A percentile compares a stretch with the other conserved stretches of the same genome.
Evolutionary conservation across 1,284 basidiomycete genomes (phyloP).

Genomic region (Gyrodon tennesseensis): DNA sequence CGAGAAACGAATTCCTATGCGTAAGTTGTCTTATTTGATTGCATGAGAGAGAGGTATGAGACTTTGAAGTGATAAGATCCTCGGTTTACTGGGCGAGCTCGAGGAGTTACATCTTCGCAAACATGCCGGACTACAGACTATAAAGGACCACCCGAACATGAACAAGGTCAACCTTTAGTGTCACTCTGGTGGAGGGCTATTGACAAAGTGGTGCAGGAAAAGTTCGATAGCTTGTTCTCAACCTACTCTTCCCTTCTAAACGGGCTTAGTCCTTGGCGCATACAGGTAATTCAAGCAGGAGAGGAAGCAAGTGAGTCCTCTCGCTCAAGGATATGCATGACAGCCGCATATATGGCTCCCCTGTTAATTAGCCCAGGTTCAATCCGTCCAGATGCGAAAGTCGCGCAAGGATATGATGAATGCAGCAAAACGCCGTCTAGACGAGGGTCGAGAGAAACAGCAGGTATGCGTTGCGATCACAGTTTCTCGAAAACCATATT

Average conservation of each 20-base stretch:
- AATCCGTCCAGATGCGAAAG: slow-evolving; percentile 41
- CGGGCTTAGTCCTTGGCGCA: slow-evolving; percentile 44
- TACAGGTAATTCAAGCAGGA: slow-evolving; percentile 43
- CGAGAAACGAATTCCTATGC: slow-evolving; percentile 34
- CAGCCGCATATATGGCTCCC: slow-evolving; percentile 19
- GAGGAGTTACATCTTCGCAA: slow-evolving; percentile 34
- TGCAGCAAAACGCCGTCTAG: slow-evolving; percentile 44
- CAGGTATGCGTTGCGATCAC: slow-evolving; percentile 36
- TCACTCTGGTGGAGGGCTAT: slow-evolving; percentile 1
- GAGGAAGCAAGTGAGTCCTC: slow-evolving; percentile 45
- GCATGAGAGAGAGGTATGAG: slow-evolving; percentile 9
- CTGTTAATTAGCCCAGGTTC: slow-evolving; percentile 42
- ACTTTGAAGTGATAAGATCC: slow-evolving; percentile 34
- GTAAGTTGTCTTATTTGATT: slow-evolving; percentile 32
- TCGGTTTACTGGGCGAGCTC: slow-evolving; percentile 32
- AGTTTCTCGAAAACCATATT: slow-evolving; percentile 8
- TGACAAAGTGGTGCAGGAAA: slow-evolving; percentile 40
- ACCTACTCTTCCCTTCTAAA: slow-evolving; percentile 43
- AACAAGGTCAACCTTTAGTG: slow-evolving; percentile 31
- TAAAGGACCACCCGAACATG: slow-evolving; percentile 20
- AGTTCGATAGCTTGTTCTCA: slow-evolving; percentile 40
- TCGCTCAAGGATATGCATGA: not conserved
- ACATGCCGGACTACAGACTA: slow-evolving; percentile 15
- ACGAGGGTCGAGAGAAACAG: slow-evolving; percentile 49
- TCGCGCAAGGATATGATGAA: slow-evolving; percentile 46